Evolutionary conservation across 805 yeast genomes (phyloP).

Genomic region (Candida ovalis): DNA sequence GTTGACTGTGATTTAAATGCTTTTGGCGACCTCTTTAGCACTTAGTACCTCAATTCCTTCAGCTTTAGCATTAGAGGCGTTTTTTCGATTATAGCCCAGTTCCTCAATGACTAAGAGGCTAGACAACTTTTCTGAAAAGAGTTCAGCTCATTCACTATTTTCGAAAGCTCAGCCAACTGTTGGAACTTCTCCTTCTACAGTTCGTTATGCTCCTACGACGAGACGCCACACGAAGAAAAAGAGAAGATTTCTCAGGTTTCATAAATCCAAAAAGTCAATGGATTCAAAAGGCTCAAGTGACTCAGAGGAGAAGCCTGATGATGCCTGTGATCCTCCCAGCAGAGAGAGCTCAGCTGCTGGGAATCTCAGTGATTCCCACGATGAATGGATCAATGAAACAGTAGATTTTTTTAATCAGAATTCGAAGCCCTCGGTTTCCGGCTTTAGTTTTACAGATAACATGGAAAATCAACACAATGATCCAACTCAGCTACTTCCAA

Average conservation of each 20-base stretch:
- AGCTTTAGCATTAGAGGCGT: too few relatives aligned
- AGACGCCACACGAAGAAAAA: background rate
- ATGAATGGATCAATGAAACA: conserved; percentile 6
- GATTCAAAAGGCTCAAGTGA: conserved; percentile 5
- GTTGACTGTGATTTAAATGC: too few relatives aligned
- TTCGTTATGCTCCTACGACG: background rate
- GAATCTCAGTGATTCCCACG: background rate
- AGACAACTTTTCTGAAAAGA: background rate
- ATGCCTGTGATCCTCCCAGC: background rate
- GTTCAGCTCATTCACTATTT: background rate
- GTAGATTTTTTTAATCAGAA: conserved; percentile 16
- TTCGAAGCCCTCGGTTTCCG: conserved; percentile 3
- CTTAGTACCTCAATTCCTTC: too few relatives aligned
- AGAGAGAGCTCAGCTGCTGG: background rate
- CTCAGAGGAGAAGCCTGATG: background rate
- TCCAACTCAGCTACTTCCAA: background rate
- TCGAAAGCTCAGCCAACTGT: background rate
- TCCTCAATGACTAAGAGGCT: background rate
- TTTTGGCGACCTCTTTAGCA: too few relatives aligned
- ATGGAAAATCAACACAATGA: background rate
- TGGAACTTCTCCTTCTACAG: background rate
- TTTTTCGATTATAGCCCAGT: background rate
- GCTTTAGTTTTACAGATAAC: background rate
- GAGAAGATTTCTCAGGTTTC: background rate
- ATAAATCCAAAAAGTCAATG: background rate